Percentiles rank a stretch among this genome's conserved stretches.
phyloP scores from a whole-genome alignment of 768 basidiomycete genomes.

The Pleurotus salmoneostramineus region DNA sequence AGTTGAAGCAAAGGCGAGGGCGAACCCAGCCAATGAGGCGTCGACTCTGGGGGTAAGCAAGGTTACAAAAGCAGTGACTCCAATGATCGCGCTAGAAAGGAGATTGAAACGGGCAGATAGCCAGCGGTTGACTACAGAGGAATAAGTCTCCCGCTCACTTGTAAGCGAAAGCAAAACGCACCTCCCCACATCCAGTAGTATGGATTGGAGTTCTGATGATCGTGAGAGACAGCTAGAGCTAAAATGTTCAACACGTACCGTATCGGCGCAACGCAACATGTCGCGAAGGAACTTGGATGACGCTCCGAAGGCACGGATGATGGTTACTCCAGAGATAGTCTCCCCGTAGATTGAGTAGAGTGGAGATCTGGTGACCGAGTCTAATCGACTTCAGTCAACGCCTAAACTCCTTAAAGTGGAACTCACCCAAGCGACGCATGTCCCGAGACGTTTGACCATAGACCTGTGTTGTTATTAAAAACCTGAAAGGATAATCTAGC shows the following conservation, averaged over 20 bases:
- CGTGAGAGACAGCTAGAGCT: conserved; percentile 2
- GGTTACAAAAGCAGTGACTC: conserved; percentile 65
- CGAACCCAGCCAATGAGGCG: conserved; percentile 83
- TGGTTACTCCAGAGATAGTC: conserved; percentile 66
- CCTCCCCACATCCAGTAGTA: conserved; percentile 93
- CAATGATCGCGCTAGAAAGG: conserved; percentile 66
- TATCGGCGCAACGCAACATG: conserved; percentile 80
- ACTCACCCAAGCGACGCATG: conserved; percentile 71
- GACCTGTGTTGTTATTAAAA: conserved; percentile 15
- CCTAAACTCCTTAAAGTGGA: not conserved
- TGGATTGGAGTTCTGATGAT: conserved; percentile 52
- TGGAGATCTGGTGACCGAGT: conserved; percentile 46
- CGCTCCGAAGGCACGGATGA: conserved; percentile 84
- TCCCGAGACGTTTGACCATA: conserved; percentile 87
- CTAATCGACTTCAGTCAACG: conserved; percentile 18
- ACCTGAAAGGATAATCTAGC: not conserved
- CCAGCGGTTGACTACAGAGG: conserved; percentile 78
- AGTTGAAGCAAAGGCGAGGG: conserved; percentile 77
- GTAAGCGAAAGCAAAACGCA: conserved; percentile 21
- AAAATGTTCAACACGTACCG: conserved; percentile 38
- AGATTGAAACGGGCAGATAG: conserved; percentile 84
- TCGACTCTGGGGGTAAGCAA: conserved; percentile 68
- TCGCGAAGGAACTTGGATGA: conserved; percentile 83
- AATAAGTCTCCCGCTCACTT: too few species aligned
- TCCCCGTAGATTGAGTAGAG: conserved; percentile 44